Base-by-base conservation (phyloP, 805 yeast genomes). In the Millerago galiae region DNA sequence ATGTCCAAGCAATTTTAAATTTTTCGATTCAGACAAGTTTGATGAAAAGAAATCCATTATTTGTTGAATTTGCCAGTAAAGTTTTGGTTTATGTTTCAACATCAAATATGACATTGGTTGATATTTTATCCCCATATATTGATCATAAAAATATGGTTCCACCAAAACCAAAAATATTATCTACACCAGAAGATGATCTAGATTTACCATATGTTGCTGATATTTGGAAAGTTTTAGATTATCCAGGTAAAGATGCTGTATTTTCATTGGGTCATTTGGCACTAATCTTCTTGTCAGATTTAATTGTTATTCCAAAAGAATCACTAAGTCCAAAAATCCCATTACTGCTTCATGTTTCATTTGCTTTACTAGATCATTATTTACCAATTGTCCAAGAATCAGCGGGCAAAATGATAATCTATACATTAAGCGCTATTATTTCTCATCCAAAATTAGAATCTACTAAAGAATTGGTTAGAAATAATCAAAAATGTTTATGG, bases 141-240 rank as follows among this genome's bases (percentile, higher is more conserved):
- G 85, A 84, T 51, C 97, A 98, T 2, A 83, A 80, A 50, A 71
- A 81, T 5, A 88, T 91, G 95, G 81, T 93, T n/a, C 96, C 96
- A 2, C 77, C 80, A 17, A 74, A 70, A 30, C 61, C 63, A 8
- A 57, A 66, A 2, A 38, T 49, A 13, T 34, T 55, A 6, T 66
- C 58, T 26, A 60, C 67, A 1, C 55, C 62, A 4, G 50, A 53
- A 5, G 65, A 64, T 34, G 63, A 62, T 6, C 56, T 56, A 4
- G 67, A 66, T 7, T 73, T 80, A 45, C 95, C 95, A 0, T 89
- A 88, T 56, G 73, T 85, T 45, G 95, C 95, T 0, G 75, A 88
- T 54, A 66, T 89, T 15, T 70, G 81, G 62, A 67, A 68, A 15
- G 62, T 70, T 7, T 59, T 85, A n/a, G 72, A 78, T 11, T 68